Percentiles rank a stretch among this genome's conserved stretches.
Evolutionary conservation across 495 filamentous ascomycete species (phyloP).

Genomic region (Aspergillus biplanus): DNA sequence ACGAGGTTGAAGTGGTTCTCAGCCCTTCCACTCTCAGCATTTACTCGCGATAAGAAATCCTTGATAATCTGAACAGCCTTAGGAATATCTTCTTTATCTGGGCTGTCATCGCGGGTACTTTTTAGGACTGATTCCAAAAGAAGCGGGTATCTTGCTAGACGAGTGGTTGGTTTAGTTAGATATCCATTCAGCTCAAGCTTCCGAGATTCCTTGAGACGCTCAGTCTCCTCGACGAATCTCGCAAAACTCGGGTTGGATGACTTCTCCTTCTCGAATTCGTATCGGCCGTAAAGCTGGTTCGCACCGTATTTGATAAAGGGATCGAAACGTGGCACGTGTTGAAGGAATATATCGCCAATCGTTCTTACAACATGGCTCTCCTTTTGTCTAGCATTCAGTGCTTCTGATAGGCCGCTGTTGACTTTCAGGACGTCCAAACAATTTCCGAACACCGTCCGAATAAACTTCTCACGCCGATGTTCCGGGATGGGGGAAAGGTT

Average conservation of each 20-base stretch:
- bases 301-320: conserved; percentile 98
- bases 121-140: conserved; percentile 91
- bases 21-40: conserved; percentile 92
- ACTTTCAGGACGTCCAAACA: conserved; percentile 92
- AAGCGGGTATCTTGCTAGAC: conserved; percentile 92
- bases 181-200: conserved; percentile 99
- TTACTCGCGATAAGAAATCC: conserved; percentile 84
- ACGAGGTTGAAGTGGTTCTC: conserved; percentile 98
- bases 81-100: conserved; percentile 89
- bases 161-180: conserved; percentile 95
- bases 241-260: conserved; percentile 81
- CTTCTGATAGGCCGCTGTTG: conserved; percentile 83
- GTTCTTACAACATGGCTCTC: conserved; percentile 85
- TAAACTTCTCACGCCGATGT: conserved; percentile 83
- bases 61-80: conserved; percentile 83
- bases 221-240: conserved; percentile 95
- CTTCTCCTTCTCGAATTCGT: conserved; percentile 97
- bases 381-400: conserved; percentile 87
- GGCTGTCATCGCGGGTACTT: conserved; percentile 81
- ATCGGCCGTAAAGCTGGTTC: conserved; percentile 95
- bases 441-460: conserved; percentile 93
- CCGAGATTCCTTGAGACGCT: conserved; percentile 91
- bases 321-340: conserved; percentile 88
- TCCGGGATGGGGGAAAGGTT: conserved; percentile 85
- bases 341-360: conserved; percentile 92